Evolutionary conservation across 164 flowering plant genomes (phyloP), one percentile per base, ranked within the genome.

Genomic region (Amborella trichopoda): DNA sequence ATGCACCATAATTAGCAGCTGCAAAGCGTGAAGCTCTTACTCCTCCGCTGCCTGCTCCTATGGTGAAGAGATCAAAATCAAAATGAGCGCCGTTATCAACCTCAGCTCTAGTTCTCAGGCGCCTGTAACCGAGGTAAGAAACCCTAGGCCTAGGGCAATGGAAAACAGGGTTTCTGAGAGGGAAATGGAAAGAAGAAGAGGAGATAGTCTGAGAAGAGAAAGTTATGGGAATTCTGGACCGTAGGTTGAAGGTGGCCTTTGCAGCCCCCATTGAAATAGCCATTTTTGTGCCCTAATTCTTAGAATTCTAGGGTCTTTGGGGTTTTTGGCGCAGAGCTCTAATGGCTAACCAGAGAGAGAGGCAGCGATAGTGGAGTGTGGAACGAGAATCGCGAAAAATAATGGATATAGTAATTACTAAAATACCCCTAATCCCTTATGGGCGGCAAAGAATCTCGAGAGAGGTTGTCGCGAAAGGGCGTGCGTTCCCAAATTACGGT

Each of bases 41-140:
- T 23, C 93, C 87, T 2, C 93, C 93, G 51, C 87, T 80, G 25
- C 93, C 87, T 6, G 87, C 93, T 26, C 87, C 93, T 39, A 83
- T 70, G 11, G 87, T 77, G 67, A 83, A 83, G 50, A 83, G 74
- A 50, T 83, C 87, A 56, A 73, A 83, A 61, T 83, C 93, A 46
- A 56, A 83, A 39, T 74, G 80, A 5, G 71, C 62, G 13, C 77
- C 84, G 25, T 68, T 65, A 0, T 56, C 74, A 40, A 30, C 9
- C 26, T 67, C 79, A 4, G 81, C 82, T 1, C 70, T 58, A 33
- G 47, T 56, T 0, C 56, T 26, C 33, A 65, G 62, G 23, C 50
- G 56, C 24, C 69, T 67, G 47, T 37, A 28, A n/a, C 38, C 30
- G 50, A 37, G 33, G 30, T 51, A 44, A 52, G 43, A 27, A 40